Percentiles rank a stretch among this genome's conserved stretches.
Evolutionary conservation across 2,329 filamentous ascomycete species (phyloP).

Genomic region (Penicillium sp.): DNA sequence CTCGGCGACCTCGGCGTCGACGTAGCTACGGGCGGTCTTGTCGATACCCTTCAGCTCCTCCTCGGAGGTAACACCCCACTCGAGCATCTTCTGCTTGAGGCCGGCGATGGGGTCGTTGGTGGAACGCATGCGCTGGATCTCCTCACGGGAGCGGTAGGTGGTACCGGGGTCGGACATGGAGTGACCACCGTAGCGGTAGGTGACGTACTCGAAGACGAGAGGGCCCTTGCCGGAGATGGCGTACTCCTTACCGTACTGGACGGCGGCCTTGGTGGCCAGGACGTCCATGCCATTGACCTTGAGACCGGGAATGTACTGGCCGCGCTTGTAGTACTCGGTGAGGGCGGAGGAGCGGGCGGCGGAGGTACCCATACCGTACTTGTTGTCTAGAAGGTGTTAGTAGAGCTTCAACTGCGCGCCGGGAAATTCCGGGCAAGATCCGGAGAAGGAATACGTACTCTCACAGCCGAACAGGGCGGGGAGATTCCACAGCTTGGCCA

Average conservation of each 20-base stretch:
- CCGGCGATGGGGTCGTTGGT: constrained; percentile 98
- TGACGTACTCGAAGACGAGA: constrained; percentile 96
- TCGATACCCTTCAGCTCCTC: constrained; percentile 95
- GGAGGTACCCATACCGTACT: constrained; percentile 99
- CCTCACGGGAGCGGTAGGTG: constrained; percentile 98
- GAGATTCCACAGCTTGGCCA: constrained; percentile 98
- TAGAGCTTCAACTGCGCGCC: background rate
- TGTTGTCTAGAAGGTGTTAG: constrained; percentile 71
- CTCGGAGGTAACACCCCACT: constrained; percentile 88
- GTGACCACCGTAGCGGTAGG: constrained; percentile 98
- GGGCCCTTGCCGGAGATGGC: constrained; percentile 81
- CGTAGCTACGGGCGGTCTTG: constrained; percentile 82
- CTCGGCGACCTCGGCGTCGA: constrained; percentile 84
- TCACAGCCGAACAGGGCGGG: constrained; percentile 96
- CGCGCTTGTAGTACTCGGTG: constrained; percentile 99
- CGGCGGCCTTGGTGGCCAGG: constrained; percentile 93
- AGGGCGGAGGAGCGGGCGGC: constrained; percentile 90
- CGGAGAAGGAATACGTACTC: constrained; percentile 62
- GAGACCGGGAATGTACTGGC: constrained; percentile 97
- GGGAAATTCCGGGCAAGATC: background rate
- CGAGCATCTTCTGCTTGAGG: constrained; percentile 95
- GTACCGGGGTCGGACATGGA: constrained; percentile 99
- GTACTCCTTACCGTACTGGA: constrained; percentile 90
- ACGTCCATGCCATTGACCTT: constrained; percentile 99
- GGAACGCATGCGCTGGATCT: constrained; percentile 98